A percentile compares a stretch with the other conserved stretches of the same genome.
phyloP scores from a whole-genome alignment of 345 rosid genomes.

The Salix purpurea region DNA sequence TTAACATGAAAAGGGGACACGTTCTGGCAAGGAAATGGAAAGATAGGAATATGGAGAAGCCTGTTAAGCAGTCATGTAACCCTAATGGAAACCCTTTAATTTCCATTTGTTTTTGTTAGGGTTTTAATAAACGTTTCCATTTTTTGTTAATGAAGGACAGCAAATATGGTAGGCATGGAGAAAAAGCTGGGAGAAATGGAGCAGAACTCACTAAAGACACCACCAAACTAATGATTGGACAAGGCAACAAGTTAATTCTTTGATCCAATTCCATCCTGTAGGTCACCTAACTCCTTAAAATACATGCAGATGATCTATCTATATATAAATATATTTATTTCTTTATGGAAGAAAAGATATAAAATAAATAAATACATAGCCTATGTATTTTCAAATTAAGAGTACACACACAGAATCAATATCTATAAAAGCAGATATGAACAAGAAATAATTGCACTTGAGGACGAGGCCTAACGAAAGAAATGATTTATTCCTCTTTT shows the following conservation, averaged over 20 bases:
- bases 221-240: constrained; percentile 41
- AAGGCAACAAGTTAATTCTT: constrained; percentile 18
- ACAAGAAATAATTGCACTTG: too few species aligned
- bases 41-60: not conserved
- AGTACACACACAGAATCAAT: too few species aligned
- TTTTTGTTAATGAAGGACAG: constrained; percentile 4
- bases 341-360: not conserved
- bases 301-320: not conserved
- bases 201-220: constrained; percentile 19
- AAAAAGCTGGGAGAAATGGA: not conserved
- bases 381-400: not conserved
- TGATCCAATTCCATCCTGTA: constrained; percentile 10
- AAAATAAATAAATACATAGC: not conserved
- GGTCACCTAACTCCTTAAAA: constrained; percentile 4
- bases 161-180: constrained; percentile 37
- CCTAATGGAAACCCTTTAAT: too few species aligned
- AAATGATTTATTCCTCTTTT: too few species aligned
- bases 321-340: too few species aligned
- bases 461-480: too few species aligned
- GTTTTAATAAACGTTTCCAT: not conserved
- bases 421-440: too few species aligned
- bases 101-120: not conserved
- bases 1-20: not conserved
- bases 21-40: not conserved
- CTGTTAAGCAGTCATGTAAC: not conserved